Percentiles rank a stretch among this genome's conserved stretches.
These are phyloP conservation scores for Dipodascus albidus DNA, from an alignment of 805 yeast genomes.

Conservation along the genomic window DNA sequence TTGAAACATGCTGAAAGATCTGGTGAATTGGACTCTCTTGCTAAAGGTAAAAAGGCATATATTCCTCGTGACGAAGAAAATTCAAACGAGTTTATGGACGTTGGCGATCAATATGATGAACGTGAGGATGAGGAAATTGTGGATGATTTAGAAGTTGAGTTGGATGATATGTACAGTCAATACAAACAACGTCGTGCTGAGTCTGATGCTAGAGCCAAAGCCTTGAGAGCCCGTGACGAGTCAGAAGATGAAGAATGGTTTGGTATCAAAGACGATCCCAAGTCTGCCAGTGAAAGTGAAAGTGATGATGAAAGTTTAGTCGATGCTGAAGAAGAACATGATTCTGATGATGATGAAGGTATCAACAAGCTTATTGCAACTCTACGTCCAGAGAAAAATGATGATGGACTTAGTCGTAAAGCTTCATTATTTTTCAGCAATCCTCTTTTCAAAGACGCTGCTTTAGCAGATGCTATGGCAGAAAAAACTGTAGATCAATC, in stretches of 20 bases:
- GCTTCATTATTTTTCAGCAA: conserved; percentile 30
- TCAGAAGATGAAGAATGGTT: conserved; percentile 39
- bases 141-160: conserved; percentile 57
- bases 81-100: conserved; percentile 19
- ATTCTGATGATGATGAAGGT: conserved; percentile 15
- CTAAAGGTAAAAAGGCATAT: conserved; percentile 54
- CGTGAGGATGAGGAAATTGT: conserved; percentile 31
- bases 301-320: conserved; percentile 24
- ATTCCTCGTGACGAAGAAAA: conserved; percentile 27
- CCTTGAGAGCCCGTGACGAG: conserved; percentile 40
- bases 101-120: conserved; percentile 26
- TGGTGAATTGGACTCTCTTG: conserved; percentile 63
- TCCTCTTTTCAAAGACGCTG: conserved; percentile 23
- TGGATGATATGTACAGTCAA: conserved; percentile 68
- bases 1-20: conserved; percentile 79
- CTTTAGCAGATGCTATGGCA: conserved; percentile 18
- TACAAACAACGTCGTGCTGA: conserved; percentile 39
- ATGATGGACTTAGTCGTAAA: conserved; percentile 22
- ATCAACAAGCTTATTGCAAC: conserved; percentile 12
- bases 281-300: conserved; percentile 13
- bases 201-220: conserved; percentile 37
- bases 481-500: conserved; percentile 6
- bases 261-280: conserved; percentile 9
- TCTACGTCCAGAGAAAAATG: conserved; percentile 8
- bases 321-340: conserved; percentile 21